Percentiles rank a stretch among this genome's conserved stretches.
Evolutionary conservation across 1,139 yeast genomes (phyloP).

Genomic region (Saccharomyces hybrid): DNA sequence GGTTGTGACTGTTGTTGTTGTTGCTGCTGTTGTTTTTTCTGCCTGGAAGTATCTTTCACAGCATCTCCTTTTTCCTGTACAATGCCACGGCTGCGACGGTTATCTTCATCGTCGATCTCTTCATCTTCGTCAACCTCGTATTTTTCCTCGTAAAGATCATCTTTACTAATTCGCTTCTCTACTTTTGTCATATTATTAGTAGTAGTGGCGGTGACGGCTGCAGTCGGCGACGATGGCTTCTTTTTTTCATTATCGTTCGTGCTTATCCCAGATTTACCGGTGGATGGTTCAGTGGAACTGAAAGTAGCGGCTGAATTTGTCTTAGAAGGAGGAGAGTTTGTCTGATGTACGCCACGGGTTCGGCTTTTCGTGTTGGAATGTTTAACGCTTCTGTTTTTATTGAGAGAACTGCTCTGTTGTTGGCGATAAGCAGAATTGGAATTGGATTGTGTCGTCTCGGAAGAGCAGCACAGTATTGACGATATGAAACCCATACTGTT

Average conservation of each 20-base stretch:
- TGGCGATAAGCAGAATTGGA: background rate
- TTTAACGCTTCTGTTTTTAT: background rate
- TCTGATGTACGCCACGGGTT: background rate
- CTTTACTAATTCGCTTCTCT: background rate
- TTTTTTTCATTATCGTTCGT: slow-evolving; percentile 1
- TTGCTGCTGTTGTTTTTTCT: background rate
- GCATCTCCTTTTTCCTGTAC: background rate
- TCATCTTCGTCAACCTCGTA: slow-evolving; percentile 3
- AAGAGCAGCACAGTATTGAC: slow-evolving; percentile 7
- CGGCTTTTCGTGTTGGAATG: background rate
- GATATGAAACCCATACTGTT: slow-evolving; percentile 6
- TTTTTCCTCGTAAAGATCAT: slow-evolving; percentile 2
- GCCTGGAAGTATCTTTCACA: background rate
- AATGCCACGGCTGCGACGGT: background rate
- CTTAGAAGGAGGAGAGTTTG: background rate
- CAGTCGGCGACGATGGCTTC: background rate
- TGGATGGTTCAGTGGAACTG: background rate
- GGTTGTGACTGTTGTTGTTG: background rate
- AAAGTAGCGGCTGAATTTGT: background rate
- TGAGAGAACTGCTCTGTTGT: background rate
- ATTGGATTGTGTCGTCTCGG: background rate
- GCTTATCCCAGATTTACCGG: background rate
- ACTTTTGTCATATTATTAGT: background rate
- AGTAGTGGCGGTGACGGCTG: background rate
- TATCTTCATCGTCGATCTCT: slow-evolving; percentile 1